Evolutionary conservation across 2,329 filamentous ascomycete genomes (phyloP), one percentile per base, ranked within the genome.

Genomic region (Phialophora expanda): DNA sequence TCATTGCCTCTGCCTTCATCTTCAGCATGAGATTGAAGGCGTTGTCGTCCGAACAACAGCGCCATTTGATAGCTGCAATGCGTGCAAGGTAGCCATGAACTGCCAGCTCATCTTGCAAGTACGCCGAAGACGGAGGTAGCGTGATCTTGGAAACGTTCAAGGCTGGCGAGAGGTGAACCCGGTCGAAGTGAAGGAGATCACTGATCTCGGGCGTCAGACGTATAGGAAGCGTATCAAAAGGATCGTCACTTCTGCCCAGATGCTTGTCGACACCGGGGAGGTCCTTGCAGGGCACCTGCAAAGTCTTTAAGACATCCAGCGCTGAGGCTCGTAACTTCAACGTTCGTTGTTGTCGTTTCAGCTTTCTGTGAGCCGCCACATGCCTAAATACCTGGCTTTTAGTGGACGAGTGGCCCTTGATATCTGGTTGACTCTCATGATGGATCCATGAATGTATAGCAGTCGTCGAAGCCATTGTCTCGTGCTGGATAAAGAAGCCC

Each of bases 301-400:
- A 41, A 9, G 56, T 60, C 12, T 61, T 50, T 20, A 53, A 50
- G 24, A 61, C 9, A 22, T 38, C 26, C 4, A 60, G 56, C 26
- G 62, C 56, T 12, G 62, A 56, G 20, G 56, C 62, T 24, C 62
- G 56, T 34, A 65, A 20, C 4, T 61, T 65, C 50, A 56, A 55
- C 3, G 62, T 60, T 14, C 62, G 48, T 34, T 65, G 62, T 14
- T 46, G 62, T 51, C 62, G 56, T 28, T 61, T 48, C 56, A 55
- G 38, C 51, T 65, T 61, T 56, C 56, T 50, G n/a, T 65, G 62
- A 1, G 62, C 62, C 17, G 62, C 62, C 11, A 65, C 56, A 56
- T 65, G 62, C 24, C 62, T 56, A 48, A 60, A 65, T 11, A 65
- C 62, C 22, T 65, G 56, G 38, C 62, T 65, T 22, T 65, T 65